Percentiles rank a stretch among this genome's conserved stretches.
phyloP scores from a whole-genome alignment of 208 protist genomes.

The Crithidia brevicula region DNA sequence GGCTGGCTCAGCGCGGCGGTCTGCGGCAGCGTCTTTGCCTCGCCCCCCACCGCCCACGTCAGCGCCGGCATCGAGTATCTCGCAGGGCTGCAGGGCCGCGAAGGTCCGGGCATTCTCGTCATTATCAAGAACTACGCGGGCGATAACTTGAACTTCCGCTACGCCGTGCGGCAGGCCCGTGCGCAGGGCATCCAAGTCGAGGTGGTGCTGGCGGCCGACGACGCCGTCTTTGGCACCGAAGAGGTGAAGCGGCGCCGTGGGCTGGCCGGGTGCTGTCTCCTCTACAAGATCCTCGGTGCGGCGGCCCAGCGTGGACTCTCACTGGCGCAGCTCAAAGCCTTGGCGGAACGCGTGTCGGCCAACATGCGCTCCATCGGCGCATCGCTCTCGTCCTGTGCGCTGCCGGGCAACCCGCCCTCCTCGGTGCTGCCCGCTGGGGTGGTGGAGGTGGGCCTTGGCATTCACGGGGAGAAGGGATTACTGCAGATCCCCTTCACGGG shows the following conservation, averaged over 20 bases:
- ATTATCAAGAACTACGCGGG: constrained; percentile 95
- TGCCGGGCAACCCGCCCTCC: constrained; percentile 59
- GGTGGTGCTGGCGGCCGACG: constrained; percentile 84
- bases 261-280: constrained; percentile 85
- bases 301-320: constrained; percentile 51
- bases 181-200: constrained; percentile 60
- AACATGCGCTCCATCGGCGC: constrained; percentile 79
- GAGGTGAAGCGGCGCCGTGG: constrained; percentile 59
- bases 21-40: constrained; percentile 89
- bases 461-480: constrained; percentile 88
- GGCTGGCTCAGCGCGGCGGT: constrained; percentile 94
- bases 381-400: constrained; percentile 66
- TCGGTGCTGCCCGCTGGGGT: constrained; percentile 44
- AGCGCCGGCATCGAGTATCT: constrained; percentile 82
- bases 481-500: constrained; percentile 39
- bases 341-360: constrained; percentile 47
- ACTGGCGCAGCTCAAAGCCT: constrained; percentile 57
- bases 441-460: constrained; percentile 90
- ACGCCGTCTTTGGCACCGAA: constrained; percentile 62
- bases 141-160: constrained; percentile 89
- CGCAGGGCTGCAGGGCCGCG: constrained; percentile 38
- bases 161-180: constrained; percentile 74
- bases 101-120: constrained; percentile 74
- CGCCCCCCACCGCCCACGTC: constrained; percentile 68
- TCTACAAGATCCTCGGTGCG: constrained; percentile 88